Base-by-base conservation (phyloP, 225 moss, liverwort and hornwort genomes). In the Pseudoscleropodium purum region DNA sequence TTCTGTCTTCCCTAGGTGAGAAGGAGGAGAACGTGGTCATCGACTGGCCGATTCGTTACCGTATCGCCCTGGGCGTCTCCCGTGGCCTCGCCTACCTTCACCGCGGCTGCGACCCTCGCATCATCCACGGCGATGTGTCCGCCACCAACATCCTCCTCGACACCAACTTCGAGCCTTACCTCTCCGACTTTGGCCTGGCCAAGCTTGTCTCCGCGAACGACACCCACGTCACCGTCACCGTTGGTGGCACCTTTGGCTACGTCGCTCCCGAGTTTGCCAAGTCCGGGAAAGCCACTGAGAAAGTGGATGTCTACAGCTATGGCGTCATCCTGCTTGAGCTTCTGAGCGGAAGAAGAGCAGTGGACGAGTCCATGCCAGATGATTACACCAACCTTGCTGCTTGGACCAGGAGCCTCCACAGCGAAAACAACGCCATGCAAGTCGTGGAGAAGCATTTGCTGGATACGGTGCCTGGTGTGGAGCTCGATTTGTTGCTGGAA, bases 241-340 rank as follows among this genome's bases (percentile, higher is more conserved):
- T 93, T 30, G 94, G 94, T 57, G 94, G 94, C 49, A 93, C 94
- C 13, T 92, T 92, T 79, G 93, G 93, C 36, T 93, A 92, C 65
- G 90, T 92, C 15, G 94, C 93, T 33, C 94, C 93, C 34, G 94
- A 94, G 85, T 94, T 92, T 18, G 93, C 89, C 41, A 93, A 92
- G 59, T 91, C 93, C 4, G 94, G 94, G 8, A 84, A 75, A 72
- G 93, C 92, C 4, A 89, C 93, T 2, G 93, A 93, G 74, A 94
- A 92, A 80, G 92, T 94, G 80, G 94, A 94, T 43, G 94, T 93
- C 24, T 94, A 92, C 87, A 93, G 94, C 91, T 94, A 91, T 18
- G 94, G 94, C 52, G 93, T 94, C 79, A 79, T 94, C 11, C 85
- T 94, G 15, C 92, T 94, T 8, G 94, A 94, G 91, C 86, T 94